Conservation (phyloP, 208 protist genomes). For the Leptomonas seymouri region DNA sequence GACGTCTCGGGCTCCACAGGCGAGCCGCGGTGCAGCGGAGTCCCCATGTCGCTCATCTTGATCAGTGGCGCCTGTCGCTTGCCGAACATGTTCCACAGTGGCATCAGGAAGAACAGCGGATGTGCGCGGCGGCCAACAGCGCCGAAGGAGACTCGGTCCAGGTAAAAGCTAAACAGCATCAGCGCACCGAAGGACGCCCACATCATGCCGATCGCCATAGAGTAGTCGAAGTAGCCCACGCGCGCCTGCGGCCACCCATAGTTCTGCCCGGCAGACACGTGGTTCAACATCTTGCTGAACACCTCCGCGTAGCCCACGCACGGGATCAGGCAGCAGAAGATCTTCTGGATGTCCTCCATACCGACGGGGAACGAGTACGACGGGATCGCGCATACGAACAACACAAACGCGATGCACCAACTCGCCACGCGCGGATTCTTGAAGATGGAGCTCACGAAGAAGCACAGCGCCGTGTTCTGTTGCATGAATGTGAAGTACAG, state of each 20-base stretch:
- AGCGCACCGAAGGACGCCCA: slow-evolving; percentile 70
- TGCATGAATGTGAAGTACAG: slow-evolving; percentile 81
- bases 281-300: slow-evolving; percentile 59
- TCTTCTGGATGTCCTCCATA: slow-evolving; percentile 45
- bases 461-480: slow-evolving; percentile 67
- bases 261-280: slow-evolving; percentile 42
- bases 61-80: slow-evolving; percentile 32
- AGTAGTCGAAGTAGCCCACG: slow-evolving; percentile 50
- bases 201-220: slow-evolving; percentile 73
- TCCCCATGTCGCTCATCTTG: slow-evolving; percentile 39
- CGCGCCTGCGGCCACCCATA: slow-evolving; percentile 47
- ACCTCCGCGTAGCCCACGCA: slow-evolving; percentile 61
- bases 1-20: slow-evolving; percentile 16
- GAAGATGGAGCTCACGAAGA: slow-evolving; percentile 81
- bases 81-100: slow-evolving; percentile 46
- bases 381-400: slow-evolving; percentile 72
- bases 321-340: slow-evolving; percentile 54
- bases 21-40: slow-evolving; percentile 26
- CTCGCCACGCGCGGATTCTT: slow-evolving; percentile 73
- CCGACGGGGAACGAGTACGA: slow-evolving; percentile 70
- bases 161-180: slow-evolving; percentile 78
- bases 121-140: slow-evolving; percentile 56
- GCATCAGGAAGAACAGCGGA: slow-evolving; percentile 77
- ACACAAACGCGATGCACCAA: slow-evolving; percentile 60
- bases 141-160: slow-evolving; percentile 81